Base-by-base conservation (phyloP, 2,329 filamentous ascomycete species). In the Parastagonospora nodorum region DNA sequence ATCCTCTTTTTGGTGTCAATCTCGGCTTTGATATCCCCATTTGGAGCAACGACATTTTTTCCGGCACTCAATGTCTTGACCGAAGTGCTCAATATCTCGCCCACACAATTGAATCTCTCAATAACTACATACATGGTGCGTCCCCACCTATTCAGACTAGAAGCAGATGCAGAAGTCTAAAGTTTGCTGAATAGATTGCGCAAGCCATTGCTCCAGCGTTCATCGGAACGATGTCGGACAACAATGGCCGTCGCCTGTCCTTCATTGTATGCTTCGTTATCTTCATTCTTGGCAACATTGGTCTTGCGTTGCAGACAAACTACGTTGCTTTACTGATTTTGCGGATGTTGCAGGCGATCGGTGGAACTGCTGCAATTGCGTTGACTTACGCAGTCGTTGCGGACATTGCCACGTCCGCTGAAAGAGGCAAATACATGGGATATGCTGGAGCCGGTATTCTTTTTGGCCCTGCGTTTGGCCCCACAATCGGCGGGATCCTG, bases 341-440 rank as follows among this genome's bases (percentile, higher is more conserved):
- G 7, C 66, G 72, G 6, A 66, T 68, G 50, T 40, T 75, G 4
- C 72, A 78, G 53, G 71, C 74, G 50, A 57, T 68, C 43, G 77
- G 77, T 0, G 71, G 71, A 30, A 74, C 73, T 27, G 72, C 74
- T 8, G 73, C 73, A 2, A 77, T 78, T 27, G 58, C 89, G 0
- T 76, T 94, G 1, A 84, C 83, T 0, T 88, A 83, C 57, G 89
- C 86, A 1, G 84, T 92, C 2, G 82, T 92, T 8, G 86, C 88
- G 0, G 90, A 94, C 61, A 79, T 92, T 3, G 80, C 86, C 0
- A 85, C 87, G 0, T 85, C 83, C 39, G 81, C 84, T 0, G 88
- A 93, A 67, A 78, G 90, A 58, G 90, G 89, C 1, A 83, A 81
- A 55, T 92, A 89, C 63, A 87, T 92, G 74, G 76, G 88, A 82